phyloP scores from a whole-genome alignment of 108 stramenopile species.

The Bacterosira constricta region DNA sequence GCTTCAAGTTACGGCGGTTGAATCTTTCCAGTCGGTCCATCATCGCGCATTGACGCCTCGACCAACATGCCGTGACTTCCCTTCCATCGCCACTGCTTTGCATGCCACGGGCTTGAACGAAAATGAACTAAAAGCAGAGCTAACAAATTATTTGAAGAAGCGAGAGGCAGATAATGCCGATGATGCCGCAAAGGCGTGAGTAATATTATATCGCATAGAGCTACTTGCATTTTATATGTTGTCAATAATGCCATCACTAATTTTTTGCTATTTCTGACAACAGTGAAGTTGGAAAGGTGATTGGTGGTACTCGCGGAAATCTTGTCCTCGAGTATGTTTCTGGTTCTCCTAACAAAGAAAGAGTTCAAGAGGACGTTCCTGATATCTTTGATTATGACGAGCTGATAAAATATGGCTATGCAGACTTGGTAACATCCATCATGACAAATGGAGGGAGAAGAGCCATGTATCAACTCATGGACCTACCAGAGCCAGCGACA shows the following conservation, averaged over 20 bases:
- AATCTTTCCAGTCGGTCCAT: conserved; percentile 1
- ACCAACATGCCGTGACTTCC: background rate
- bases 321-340: conserved; percentile 72
- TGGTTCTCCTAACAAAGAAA: conserved; percentile 72
- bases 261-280: background rate
- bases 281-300: conserved; percentile 64
- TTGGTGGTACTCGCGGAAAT: conserved; percentile 84
- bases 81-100: conserved; percentile 1
- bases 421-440: conserved; percentile 68
- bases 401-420: conserved; percentile 72
- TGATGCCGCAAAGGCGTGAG: conserved; percentile 62
- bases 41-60: background rate
- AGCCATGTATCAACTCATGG: conserved; percentile 78
- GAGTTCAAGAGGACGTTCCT: conserved; percentile 60
- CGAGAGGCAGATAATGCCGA: conserved; percentile 72
- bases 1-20: background rate
- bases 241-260: background rate
- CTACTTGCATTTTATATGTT: background rate
- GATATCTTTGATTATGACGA: conserved; percentile 83
- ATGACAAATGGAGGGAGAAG: conserved; percentile 77
- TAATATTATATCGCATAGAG: background rate
- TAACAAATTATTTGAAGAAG: conserved; percentile 66
- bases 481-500: conserved; percentile 54
- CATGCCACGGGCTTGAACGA: conserved; percentile 16
- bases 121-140: conserved; percentile 65